Evolutionary conservation across 495 filamentous ascomycete genomes (phyloP).

Genomic region (Talaromyces ruber): DNA sequence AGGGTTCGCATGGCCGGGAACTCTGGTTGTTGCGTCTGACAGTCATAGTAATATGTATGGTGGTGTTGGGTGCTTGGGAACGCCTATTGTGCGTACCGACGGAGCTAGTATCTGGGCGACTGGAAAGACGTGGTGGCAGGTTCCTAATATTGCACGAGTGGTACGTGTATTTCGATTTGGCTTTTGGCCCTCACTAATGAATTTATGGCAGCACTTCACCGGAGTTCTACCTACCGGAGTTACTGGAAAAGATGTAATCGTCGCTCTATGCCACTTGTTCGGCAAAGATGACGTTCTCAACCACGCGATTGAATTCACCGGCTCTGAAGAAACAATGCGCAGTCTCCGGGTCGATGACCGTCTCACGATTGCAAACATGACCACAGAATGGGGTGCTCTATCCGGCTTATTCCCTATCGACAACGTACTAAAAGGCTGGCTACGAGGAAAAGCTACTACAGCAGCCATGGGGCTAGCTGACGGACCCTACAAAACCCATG

Average conservation of each 20-base stretch:
- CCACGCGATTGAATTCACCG: constrained; percentile 85
- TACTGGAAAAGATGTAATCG: constrained; percentile 92
- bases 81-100: constrained; percentile 80
- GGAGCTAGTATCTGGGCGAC: constrained; percentile 85
- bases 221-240: constrained; percentile 72
- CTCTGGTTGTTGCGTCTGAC: constrained; percentile 73
- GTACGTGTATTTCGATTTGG: constrained; percentile 19
- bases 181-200: background rate
- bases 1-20: constrained; percentile 76
- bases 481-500: constrained; percentile 26
- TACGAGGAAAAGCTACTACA: constrained; percentile 64
- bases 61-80: constrained; percentile 70
- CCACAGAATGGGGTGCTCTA: constrained; percentile 88
- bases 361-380: constrained; percentile 89
- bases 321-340: constrained; percentile 65
- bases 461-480: constrained; percentile 46
- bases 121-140: constrained; percentile 78
- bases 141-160: constrained; percentile 77
- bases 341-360: constrained; percentile 71
- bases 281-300: constrained; percentile 87
- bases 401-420: constrained; percentile 74
- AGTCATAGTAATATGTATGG: constrained; percentile 88
- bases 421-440: constrained; percentile 60
- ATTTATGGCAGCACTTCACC: constrained; percentile 33
- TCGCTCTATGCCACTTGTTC: constrained; percentile 82